Evolutionary conservation across 345 rosid species (phyloP).

Genomic region (Sapria himalayana): DNA sequence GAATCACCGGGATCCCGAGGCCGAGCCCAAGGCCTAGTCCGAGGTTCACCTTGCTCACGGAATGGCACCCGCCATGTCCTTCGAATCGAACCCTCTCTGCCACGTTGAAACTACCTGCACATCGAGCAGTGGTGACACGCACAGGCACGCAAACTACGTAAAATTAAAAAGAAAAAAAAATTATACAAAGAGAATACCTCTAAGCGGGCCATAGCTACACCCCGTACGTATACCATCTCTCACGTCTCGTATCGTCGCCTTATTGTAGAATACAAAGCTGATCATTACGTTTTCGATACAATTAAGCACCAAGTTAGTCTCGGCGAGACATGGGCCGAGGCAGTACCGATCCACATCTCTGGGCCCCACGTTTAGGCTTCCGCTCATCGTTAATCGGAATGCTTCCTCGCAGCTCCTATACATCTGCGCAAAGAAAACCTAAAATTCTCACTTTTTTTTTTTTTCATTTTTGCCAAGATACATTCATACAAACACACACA

Average conservation of each 20-base stretch:
- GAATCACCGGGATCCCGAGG: no score
- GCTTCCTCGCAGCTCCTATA: conserved; percentile 49
- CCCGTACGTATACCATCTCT: conserved; percentile 43
- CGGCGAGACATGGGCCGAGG: conserved; percentile 51
- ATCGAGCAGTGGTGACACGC: neutral
- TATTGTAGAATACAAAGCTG: conserved; percentile 46
- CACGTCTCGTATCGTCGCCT: conserved; percentile 37
- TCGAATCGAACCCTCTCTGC: conserved; percentile 34
- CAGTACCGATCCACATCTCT: conserved; percentile 30
- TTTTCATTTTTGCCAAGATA: no score
- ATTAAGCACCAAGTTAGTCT: conserved; percentile 47
- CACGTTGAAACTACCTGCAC: conserved; percentile 56
- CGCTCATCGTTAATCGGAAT: conserved; percentile 40
- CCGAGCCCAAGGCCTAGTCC: no score
- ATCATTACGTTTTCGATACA: conserved; percentile 40
- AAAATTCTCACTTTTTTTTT: no score
- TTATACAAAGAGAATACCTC: conserved; percentile 19
- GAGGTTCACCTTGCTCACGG: conserved; percentile 9
- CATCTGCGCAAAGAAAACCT: no score
- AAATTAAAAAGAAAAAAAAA: neutral
- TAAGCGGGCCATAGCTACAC: conserved; percentile 54
- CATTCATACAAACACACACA: neutral
- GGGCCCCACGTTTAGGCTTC: conserved; percentile 35
- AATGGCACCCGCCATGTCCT: conserved; percentile 15
- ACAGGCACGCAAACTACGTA: neutral